phyloP scores from a whole-genome alignment of 73 alveolate species.

The Paramecium caudatum region DNA sequence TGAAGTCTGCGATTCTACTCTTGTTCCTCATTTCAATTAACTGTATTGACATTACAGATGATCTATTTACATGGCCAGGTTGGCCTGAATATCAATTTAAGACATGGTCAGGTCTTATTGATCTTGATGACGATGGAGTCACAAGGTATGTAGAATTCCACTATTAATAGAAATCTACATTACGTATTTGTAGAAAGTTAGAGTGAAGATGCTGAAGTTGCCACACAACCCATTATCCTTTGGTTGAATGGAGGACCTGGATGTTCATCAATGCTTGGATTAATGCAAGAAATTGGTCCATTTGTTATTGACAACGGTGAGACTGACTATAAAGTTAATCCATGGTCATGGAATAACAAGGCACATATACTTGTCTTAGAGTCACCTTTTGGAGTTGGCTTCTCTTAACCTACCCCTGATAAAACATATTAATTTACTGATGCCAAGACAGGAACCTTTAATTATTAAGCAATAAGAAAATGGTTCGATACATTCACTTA shows the following conservation, averaged over 20 bases:
- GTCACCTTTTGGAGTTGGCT: constrained; percentile 99
- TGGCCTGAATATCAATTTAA: constrained; percentile 49
- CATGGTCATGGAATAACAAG: constrained; percentile 96
- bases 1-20: too few relatives aligned
- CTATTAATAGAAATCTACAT: constrained; percentile 20
- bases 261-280: constrained; percentile 95
- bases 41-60: constrained; percentile 16
- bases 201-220: constrained; percentile 40
- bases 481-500: constrained; percentile 86
- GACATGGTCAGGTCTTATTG: constrained; percentile 53
- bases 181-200: constrained; percentile 17
- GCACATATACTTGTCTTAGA: constrained; percentile 96
- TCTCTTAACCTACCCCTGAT: constrained; percentile 79
- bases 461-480: constrained; percentile 80
- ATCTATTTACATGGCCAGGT: constrained; percentile 47
- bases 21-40: background rate
- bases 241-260: constrained; percentile 99
- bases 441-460: constrained; percentile 85
- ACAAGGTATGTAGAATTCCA: constrained; percentile 15
- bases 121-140: background rate
- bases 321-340: constrained; percentile 83
- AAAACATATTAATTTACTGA: constrained; percentile 70
- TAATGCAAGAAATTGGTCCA: constrained; percentile 98
- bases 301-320: constrained; percentile 89
- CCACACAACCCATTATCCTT: constrained; percentile 91